Base-by-base conservation (phyloP, 257 asterid genomes). In the Gynochthodes officinalis region DNA sequence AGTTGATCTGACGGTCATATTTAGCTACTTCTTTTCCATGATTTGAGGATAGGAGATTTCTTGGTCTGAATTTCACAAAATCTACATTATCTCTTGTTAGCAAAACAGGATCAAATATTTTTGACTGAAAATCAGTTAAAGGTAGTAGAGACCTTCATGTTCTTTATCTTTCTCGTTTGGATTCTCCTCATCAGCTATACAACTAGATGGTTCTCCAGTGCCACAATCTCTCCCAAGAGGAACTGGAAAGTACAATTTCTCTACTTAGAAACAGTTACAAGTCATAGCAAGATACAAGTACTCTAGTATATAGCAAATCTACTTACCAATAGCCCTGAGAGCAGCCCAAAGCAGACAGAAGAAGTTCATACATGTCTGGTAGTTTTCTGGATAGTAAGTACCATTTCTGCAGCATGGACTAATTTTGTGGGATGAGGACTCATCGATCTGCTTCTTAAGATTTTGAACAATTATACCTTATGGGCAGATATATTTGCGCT, bases 301-400 rank as follows among this genome's bases (percentile, higher is more conserved):
- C 15, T 35, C n/a, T n/a, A n/a, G 67, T 48, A 18, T 19, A 7
- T 35, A 7, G 28, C 19, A 19, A 58, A 55, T 53, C 25, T 63
- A 65, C 77, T 61, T 55, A 79, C 83, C 33, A 4, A 60, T n/a
- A 52, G 33, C 62, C 48, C 42, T 65, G 66, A 84, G 25, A 35
- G 73, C 73, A 13, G 15, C 33, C 64, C 73, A 53, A 6, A 39
- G 64, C 39, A 82, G 65, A 42, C 42, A 11, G 44, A 82, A 72
- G 52, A 84, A 52, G 48, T 71, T 49, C 42, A 73, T 64, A 52
- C 86, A 82, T 25, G 83, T 82, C 73, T 76, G 33, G 76, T 79
- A 86, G 81, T 84, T 84, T 21, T 37, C 77, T 40, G 90, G 88
- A 49, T 73, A 62, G n/a, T 57, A 40, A 39, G 64, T 37, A 0